Base-by-base conservation (phyloP, 495 filamentous ascomycete genomes). In the Trichoderma gamsii region DNA sequence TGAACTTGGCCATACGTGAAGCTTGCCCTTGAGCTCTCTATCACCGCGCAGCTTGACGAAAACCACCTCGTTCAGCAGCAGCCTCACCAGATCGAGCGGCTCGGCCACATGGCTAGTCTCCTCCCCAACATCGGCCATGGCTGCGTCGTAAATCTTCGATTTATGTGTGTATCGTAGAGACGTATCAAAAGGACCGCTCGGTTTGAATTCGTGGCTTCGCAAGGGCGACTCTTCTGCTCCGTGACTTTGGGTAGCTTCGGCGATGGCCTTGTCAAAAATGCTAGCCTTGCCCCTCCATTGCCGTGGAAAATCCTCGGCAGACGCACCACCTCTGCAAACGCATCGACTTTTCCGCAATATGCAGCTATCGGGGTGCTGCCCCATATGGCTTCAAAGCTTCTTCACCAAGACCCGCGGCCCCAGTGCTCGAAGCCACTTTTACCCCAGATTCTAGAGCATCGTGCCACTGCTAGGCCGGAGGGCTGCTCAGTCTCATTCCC, bases 21-120 rank as follows among this genome's bases (percentile, higher is more conserved):
- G 83, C 66, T 92, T 86, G 66, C 95, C 95, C 81, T 96, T 95
- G 69, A 99, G 83, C 77, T 99, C 96, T 64, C 95, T 88, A 77
- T 98, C 95, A 67, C 95, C 95, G 72, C 95, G 84, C 41, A 99
- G 81, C 85, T 97, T 98, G 70, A 99, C 94, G 79, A 97, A 97
- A 35, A 99, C 95, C 61, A 93, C 86, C 77, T 99, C 96, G 75
- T 97, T 93, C 18, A 99, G 84, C 69, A 91, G 92, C 63, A 99
- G 85, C 65, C 92, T 91, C 68, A 99, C 95, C 18, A 99, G 87
- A 76, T 98, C 96, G 70, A 99, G 88, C 63, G 93, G 93, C 79
- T 96, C 93, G 3, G 91, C 88, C 46, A 92, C 90, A 64, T 90
- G 79, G 63, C 82, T 75, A 69, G 83, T 79, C 68, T 82, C 82